Base-by-base conservation (phyloP, 2,329 filamentous ascomycete genomes). In the Trichoderma citrinoviride region DNA sequence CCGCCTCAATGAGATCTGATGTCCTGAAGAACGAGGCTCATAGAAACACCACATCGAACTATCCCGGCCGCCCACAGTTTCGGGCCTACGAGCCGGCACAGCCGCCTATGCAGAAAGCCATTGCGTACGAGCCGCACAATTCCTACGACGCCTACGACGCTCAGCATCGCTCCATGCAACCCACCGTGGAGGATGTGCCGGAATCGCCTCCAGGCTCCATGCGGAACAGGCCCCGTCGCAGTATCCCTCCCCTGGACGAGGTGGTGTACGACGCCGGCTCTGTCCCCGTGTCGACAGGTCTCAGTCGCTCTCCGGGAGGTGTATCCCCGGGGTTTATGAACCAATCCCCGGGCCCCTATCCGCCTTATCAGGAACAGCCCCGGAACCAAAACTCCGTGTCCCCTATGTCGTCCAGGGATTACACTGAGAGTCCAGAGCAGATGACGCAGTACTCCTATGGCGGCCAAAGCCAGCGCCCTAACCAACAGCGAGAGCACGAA, bases 161-260 rank as follows among this genome's bases (percentile, higher is more conserved):
- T 43, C 81, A 81, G 46, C 77, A 79, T 70, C 79, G 80, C 65
- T 81, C 82, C 0, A 82, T 86, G 83, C 86, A 87, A 69, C 85
- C 83, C 3, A 88, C 83, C 7, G 86, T 87, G 6, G 87, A 90
- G 71, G 87, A 90, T 67, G 85, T 82, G 6, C 86, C 87, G 4
- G 85, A 87, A 55, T 82, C 83, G 1, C 78, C 80, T 1, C 69
- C 69, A 4, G 66, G 65, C 7, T 63, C 68, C 3, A 69, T 74
- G 47, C 69, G 67, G 7, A 73, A 76, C n/a, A 67, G 71, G 7
- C 67, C 70, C 53, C 61, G 71, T 29, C 70, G 73, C 17, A 70
- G 68, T 56, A 65, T 70, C 53, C 68, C 69, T 29, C 68, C 71
- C 37, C 68, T 70, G n/a, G 77, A 80, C 25, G 79, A 81, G 57